phyloP scores from a whole-genome alignment of 345 rosid species.

The Camelina laxa region DNA sequence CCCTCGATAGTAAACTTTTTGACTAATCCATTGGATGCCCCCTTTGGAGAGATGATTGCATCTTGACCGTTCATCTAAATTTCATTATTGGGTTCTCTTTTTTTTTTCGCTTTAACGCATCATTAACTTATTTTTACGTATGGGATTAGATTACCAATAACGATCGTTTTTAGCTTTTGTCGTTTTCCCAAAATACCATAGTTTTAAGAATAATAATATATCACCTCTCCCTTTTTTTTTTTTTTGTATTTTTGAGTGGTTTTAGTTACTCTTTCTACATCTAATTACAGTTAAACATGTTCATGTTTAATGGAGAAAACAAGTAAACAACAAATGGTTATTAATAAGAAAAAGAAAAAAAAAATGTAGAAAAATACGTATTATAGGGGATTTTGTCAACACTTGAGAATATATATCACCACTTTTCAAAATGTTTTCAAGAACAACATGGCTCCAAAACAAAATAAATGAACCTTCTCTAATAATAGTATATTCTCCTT shows the following conservation, averaged over 20 bases:
- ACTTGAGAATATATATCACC: conserved; percentile 23
- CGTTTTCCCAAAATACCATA: conserved; percentile 24
- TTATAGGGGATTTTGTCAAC: conserved; percentile 32
- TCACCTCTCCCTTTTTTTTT: conserved; percentile 6
- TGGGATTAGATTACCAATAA: conserved; percentile 32
- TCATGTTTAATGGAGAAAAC: neutral
- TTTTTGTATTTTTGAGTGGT: conserved; percentile 1
- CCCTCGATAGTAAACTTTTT: conserved; percentile 27
- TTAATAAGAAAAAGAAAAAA: neutral
- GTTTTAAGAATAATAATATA: conserved; percentile 13
- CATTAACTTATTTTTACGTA: conserved; percentile 41
- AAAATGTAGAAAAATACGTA: conserved; percentile 1
- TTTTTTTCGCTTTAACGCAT: conserved; percentile 22
- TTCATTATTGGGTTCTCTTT: conserved; percentile 22
- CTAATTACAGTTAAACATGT: conserved; percentile 16
- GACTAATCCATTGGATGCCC: conserved; percentile 28
- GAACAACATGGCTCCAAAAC: conserved; percentile 47
- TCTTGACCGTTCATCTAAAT: conserved; percentile 38
- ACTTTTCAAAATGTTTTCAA: conserved; percentile 26
- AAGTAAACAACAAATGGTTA: neutral
- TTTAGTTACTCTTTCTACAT: conserved; percentile 2
- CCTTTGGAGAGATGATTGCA: conserved; percentile 5
- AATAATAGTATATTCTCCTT: conserved; percentile 26
- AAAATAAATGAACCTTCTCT: conserved; percentile 38
- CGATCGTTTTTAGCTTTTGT: conserved; percentile 39